These are phyloP conservation scores for Dryas alaskensis DNA, from an alignment of 306 rosid genomes.

Conservation along the genomic window DNA sequence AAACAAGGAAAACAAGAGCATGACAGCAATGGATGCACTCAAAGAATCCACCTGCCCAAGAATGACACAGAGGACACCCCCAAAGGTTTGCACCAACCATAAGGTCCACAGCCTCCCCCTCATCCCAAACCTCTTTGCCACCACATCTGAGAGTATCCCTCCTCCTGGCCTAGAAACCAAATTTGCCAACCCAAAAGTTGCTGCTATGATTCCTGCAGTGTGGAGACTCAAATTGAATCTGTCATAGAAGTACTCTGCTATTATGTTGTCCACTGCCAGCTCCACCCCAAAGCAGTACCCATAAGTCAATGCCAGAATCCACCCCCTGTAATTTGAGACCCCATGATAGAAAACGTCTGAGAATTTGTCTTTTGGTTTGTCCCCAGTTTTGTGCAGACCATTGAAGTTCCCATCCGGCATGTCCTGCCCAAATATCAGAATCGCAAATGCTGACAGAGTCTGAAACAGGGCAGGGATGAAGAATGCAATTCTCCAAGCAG, in stretches of 20 bases:
- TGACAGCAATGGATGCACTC: slow-evolving; percentile 51
- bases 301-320: slow-evolving; percentile 78
- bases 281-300: slow-evolving; percentile 93
- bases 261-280: slow-evolving; percentile 65
- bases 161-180: slow-evolving; percentile 70
- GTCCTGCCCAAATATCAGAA: slow-evolving; percentile 62
- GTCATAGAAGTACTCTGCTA: slow-evolving; percentile 80
- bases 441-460: slow-evolving; percentile 52
- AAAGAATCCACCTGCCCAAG: slow-evolving; percentile 58
- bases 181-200: slow-evolving; percentile 77
- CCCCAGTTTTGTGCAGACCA: slow-evolving; percentile 53
- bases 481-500: slow-evolving; percentile 83
- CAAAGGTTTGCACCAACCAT: slow-evolving; percentile 64
- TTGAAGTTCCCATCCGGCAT: slow-evolving; percentile 72
- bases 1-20: slow-evolving; percentile 70
- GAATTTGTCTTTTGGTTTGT: slow-evolving; percentile 54
- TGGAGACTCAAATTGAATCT: slow-evolving; percentile 63
- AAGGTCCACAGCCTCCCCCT: slow-evolving; percentile 81
- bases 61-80: slow-evolving; percentile 62
- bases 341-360: slow-evolving; percentile 51
- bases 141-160: slow-evolving; percentile 56
- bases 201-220: slow-evolving; percentile 77
- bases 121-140: slow-evolving; percentile 72
- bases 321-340: slow-evolving; percentile 66
- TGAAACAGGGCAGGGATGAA: slow-evolving; percentile 73